Evolutionary conservation across 306 rosid species (phyloP).

Genomic region (Mimosa pudica): DNA sequence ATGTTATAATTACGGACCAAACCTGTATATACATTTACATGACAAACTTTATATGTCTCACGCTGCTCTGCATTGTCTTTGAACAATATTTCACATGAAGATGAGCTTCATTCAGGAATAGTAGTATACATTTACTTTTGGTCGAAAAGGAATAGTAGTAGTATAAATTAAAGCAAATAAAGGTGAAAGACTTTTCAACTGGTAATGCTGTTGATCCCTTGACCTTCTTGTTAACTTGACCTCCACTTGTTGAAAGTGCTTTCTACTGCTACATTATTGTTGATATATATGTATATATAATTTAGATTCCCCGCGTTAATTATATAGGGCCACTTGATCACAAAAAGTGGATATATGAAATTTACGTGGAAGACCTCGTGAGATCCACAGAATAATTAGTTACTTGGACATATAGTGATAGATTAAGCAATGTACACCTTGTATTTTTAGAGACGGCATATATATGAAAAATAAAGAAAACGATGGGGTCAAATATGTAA

Average conservation of each 20-base stretch:
- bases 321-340: neutral
- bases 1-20: neutral
- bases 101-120: neutral
- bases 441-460: neutral
- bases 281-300: neutral
- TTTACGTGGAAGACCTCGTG: neutral
- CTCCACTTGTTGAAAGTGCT: neutral
- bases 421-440: neutral
- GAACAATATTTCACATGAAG: too few relatives aligned
- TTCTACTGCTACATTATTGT: neutral
- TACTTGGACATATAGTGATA: neutral
- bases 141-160: too few relatives aligned
- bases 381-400: constrained; percentile 1
- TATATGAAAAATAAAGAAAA: neutral
- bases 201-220: neutral
- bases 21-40: neutral
- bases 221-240: neutral
- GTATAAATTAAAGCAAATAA: too few relatives aligned
- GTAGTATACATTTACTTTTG: too few relatives aligned
- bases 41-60: neutral
- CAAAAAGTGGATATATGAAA: neutral
- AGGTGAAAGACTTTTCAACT: too few relatives aligned
- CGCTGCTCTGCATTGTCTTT: neutral
- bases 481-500: constrained; percentile 43
- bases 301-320: neutral